Base-by-base conservation (phyloP, 108 stramenopile genomes). In the Discostella stelligeroides region DNA sequence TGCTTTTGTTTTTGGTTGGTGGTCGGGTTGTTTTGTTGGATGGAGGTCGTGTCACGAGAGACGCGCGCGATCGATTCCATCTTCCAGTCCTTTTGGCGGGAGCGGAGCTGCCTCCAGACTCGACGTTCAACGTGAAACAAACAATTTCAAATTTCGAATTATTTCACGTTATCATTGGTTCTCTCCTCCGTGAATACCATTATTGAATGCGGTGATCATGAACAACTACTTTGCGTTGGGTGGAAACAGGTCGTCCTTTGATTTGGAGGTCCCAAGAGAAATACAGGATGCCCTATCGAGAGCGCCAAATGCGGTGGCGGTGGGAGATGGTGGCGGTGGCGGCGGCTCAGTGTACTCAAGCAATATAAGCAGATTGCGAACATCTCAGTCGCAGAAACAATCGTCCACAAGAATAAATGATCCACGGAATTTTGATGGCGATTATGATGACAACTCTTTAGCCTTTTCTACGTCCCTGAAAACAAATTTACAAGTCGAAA, bases 251-350 rank as follows among this genome's bases (percentile, higher is more conserved):
- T 25, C 20, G 41, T 57, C 53, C 37, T 68, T 42, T 30, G 67
- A 68, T 18, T 68, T 68, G 20, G 67, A 68, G 24, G 23, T 56
- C 53, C 1, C 55, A 39, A 38, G 40, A 43, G 55, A 68, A 43
- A 57, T 57, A 20, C 37, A 41, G 38, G 65, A 50, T 66, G 65
- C 50, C 14, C 65, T 48, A 6, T 66, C 65, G 49, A 54, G 51
- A 39, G 48, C 65, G 37, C 47, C 49, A 24, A 66, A 27, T 51
- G 28, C 15, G 24, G 45, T 27, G 38, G 39, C 20, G 11, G 46
- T 29, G 53, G 50, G 48, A 53, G 66, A 50, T 20, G 38, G 65
- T 7, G 39, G 54, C 2, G 54, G 54, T 2, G 54, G 62, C 2
- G 41, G 62, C 0, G 65, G 42, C 25, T 68, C 67, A 17, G 53